These are phyloP conservation scores for Quercus tomentella DNA, from an alignment of 331 rosid species.

Conservation along the genomic window DNA sequence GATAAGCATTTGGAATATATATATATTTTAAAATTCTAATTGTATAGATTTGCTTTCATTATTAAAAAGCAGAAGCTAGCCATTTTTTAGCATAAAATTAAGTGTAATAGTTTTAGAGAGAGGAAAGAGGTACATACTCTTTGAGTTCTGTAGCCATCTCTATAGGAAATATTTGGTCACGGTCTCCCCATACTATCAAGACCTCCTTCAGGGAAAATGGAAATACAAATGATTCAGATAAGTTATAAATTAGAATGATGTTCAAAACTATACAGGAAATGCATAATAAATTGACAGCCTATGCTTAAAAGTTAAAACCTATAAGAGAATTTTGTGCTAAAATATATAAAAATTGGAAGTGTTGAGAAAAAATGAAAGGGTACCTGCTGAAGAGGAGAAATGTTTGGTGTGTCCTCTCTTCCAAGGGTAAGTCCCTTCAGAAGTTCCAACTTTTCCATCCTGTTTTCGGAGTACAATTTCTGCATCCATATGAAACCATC, in stretches of 20 bases:
- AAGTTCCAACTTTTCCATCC: conserved; percentile 79
- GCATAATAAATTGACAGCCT: too few relatives aligned
- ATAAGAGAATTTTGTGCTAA: too few relatives aligned
- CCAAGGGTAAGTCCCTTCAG: conserved; percentile 60
- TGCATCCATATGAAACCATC: conserved; percentile 8
- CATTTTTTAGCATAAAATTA: background rate
- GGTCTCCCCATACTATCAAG: conserved; percentile 78
- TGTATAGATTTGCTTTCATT: background rate
- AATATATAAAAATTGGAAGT: background rate
- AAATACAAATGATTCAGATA: background rate
- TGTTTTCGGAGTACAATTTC: conserved; percentile 67
- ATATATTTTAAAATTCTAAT: too few relatives aligned
- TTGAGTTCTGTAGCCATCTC: conserved; percentile 65
- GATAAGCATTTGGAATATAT: too few relatives aligned
- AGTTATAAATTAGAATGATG: background rate
- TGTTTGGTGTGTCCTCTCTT: conserved; percentile 32
- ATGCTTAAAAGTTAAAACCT: too few relatives aligned
- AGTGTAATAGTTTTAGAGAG: background rate
- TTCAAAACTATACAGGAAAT: too few relatives aligned
- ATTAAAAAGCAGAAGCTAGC: background rate
- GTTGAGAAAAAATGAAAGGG: background rate
- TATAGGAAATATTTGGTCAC: conserved; percentile 67
- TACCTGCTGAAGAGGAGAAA: conserved; percentile 65
- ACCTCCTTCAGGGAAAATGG: conserved; percentile 48
- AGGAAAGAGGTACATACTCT: conserved; percentile 35